Conservation (phyloP, 2,329 filamentous ascomycete species). For the Penicillium janthinellum region DNA sequence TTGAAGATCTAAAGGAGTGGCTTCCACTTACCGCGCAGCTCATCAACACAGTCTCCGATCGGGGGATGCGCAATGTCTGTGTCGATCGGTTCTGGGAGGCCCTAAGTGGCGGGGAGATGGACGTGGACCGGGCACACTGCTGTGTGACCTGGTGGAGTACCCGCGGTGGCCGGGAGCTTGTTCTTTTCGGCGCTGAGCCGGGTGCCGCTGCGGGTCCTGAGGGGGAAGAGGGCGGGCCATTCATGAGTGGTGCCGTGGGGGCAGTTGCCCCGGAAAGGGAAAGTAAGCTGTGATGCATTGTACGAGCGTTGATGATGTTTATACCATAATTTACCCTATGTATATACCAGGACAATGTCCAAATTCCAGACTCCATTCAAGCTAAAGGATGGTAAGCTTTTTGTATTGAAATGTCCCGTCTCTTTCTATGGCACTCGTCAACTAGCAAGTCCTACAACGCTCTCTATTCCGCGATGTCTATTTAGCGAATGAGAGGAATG, state of each 20-base stretch:
- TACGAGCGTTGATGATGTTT: conserved; percentile 8
- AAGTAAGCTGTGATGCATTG: conserved; percentile 48
- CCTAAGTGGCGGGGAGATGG: conserved; percentile 79
- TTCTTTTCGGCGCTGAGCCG: conserved; percentile 50
- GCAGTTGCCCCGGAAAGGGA: conserved; percentile 43
- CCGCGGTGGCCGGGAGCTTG: conserved; percentile 59
- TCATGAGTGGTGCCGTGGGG: conserved; percentile 60
- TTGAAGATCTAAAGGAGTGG: conserved; percentile 76
- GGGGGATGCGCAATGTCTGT: conserved; percentile 63
- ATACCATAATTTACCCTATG: conserved; percentile 9
- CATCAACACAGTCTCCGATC: conserved; percentile 65
- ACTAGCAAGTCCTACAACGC: neutral
- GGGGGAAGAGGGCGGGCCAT: conserved; percentile 36
- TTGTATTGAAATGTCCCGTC: no score
- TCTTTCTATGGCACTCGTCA: neutral
- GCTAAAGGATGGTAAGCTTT: no score
- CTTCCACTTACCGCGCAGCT: conserved; percentile 70
- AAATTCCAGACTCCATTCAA: neutral
- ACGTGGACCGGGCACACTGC: conserved; percentile 76
- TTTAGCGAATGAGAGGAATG: conserved; percentile 61
- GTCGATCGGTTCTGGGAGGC: conserved; percentile 77
- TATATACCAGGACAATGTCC: conserved; percentile 12
- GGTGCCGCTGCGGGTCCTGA: conserved; percentile 8
- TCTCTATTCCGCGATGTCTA: neutral
- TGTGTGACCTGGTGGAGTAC: conserved; percentile 87